Base-by-base conservation (phyloP, 2,329 filamentous ascomycete genomes). In the Fusarium lateritium region DNA sequence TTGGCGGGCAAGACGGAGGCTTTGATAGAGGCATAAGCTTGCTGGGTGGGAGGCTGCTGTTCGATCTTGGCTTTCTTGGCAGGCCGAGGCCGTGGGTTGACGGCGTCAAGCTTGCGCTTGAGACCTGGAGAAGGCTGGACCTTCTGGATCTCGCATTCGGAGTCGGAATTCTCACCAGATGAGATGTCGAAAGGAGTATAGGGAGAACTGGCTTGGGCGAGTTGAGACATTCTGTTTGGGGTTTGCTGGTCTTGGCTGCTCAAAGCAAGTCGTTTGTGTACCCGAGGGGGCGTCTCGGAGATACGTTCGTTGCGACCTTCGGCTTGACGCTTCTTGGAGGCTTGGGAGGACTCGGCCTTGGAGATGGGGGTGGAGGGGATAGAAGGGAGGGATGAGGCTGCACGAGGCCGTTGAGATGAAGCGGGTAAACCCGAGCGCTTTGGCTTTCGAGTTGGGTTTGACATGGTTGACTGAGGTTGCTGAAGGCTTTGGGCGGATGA, bases 171-270 rank as follows among this genome's bases (percentile, higher is more conserved):
- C 9, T 65, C 66, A 15, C 26, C 51, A 9, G 72, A 74, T 4
- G 69, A 71, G 11, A 75, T 62, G 13, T 61, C 59, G 28, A 73
- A 71, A 7, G 73, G 61, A 3, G 61, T 52, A 15, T 47, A 47
- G 3, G 67, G 71, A 14, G 72, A 73, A 15, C n/a, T 45, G 22
- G 59, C 73, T 17, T 47, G 46, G 8, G 39, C 17, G 5, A 56
- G 52, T 19, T 58, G 56, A 7, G 22, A 34, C 4, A 19, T 26
- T 50, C 51, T 49, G 17, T 45, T 38, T 17, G 64, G 49, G 9
- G 43, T 68, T 19, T 26, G 36, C 22, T 54, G 51, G 19, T n/a
- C 19, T 46, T 22, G 43, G 5, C 17, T 50, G 19, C 42, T 49
- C 38, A 51, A 33, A 3, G 26, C 36, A 45, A 39, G 26, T 42